Base-by-base conservation (phyloP, 129 eudicot species). In the Ambrosia artemisiifolia region DNA sequence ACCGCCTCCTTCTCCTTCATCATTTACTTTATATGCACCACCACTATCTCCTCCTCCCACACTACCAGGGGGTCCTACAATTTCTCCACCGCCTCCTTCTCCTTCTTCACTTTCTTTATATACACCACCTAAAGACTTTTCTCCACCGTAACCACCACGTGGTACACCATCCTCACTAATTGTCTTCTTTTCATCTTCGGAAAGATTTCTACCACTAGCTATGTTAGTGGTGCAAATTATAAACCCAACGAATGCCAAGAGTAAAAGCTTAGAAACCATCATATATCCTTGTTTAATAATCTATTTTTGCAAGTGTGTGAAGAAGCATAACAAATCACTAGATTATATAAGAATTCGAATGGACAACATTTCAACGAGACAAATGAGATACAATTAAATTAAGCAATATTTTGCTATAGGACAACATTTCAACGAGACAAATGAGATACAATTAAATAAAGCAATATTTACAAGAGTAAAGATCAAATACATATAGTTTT, bases 191-290 rank as follows among this genome's bases (percentile, higher is more conserved):
- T 69, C 70, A 42, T 77, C 70, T 35, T 47, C 46, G 7, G 63
- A 38, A 60, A 59, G 70, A 63, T 35, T 68, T 59, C 81, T 77
- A 36, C 75, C 19, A 60, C 16, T 64, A 20, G 70, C 81, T 13
- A 69, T 46, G 16, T 42, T 24, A 20, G 11, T 13, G 42, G 69
- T 76, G 75, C 63, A 76, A 33, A 76, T 47, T 47, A 69, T 18
- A 68, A 68, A 19, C 40, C 63, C 69, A 14, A 76, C 63, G 11
- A 19, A 76, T 59, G 70, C 80, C 8, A 68, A 46, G 38, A 46
- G 1, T 34, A 76, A 69, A 76, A 76, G 38, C 74, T 76, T 76
- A 67, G 68, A 56, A 43, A 13, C 67, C 74, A 56, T 76, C 51
- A 35, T 67, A 16, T 56, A 17, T 67, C 8, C 54, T 67, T 43